These are phyloP conservation scores for Pleomassaria siparia DNA, from an alignment of 2,329 filamentous ascomycete genomes.

Conservation along the genomic window DNA sequence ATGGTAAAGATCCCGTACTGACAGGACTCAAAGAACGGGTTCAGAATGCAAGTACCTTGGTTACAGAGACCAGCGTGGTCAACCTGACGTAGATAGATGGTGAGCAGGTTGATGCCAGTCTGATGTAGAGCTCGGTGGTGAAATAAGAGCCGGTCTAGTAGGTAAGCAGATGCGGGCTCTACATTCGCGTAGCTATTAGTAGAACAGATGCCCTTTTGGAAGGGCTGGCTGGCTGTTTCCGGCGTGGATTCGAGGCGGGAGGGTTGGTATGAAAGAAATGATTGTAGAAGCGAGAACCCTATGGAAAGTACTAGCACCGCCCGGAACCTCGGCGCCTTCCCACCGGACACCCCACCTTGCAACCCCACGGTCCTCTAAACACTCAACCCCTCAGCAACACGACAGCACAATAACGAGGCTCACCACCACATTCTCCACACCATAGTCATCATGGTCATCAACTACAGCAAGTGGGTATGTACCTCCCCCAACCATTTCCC, in stretches of 20 bases:
- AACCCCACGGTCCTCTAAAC: conserved; percentile 4
- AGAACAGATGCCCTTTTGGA: too few relatives aligned
- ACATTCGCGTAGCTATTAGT: too few relatives aligned
- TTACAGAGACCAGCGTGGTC: too few relatives aligned
- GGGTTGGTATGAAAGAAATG: background rate
- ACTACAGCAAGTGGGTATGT: conserved; percentile 72
- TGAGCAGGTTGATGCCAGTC: too few relatives aligned
- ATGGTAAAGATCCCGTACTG: too few relatives aligned
- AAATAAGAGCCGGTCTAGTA: too few relatives aligned
- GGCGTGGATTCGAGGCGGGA: background rate
- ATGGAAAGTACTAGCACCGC: conserved; percentile 22
- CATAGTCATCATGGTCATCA: conserved; percentile 57
- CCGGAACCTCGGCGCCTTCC: background rate
- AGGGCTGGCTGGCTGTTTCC: too few relatives aligned
- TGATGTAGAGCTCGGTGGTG: too few relatives aligned
- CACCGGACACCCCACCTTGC: background rate
- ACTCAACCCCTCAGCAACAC: background rate
- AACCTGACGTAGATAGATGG: too few relatives aligned
- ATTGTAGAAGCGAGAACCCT: too few relatives aligned
- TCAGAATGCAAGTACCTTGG: too few relatives aligned
- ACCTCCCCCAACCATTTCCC: background rate
- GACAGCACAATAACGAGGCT: background rate
- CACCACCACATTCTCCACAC: conserved; percentile 12
- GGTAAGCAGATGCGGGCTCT: too few relatives aligned
- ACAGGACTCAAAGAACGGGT: background rate